phyloP scores from a whole-genome alignment of 441 rosid species.

The Mallotus repandus region DNA sequence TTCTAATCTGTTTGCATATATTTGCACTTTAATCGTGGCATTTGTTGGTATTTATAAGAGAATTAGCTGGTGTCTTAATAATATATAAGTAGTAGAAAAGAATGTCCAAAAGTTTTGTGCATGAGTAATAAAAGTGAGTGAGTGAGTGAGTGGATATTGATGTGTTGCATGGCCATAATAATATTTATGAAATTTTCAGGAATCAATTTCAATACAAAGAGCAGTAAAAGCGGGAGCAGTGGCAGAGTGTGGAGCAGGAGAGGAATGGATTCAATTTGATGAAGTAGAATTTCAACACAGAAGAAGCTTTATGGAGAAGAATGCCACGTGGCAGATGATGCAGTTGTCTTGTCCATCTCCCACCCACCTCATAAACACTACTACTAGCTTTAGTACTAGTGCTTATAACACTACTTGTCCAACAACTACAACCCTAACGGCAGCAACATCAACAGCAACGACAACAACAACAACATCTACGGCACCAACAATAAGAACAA shows the following conservation, averaged over 20 bases:
- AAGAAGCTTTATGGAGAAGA: slow-evolving; percentile 47
- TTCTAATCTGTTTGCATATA: background rate
- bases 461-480: slow-evolving; percentile 12
- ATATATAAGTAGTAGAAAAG: background rate
- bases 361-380: slow-evolving; percentile 45
- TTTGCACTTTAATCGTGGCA: background rate
- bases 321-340: slow-evolving; percentile 77
- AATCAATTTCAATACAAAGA: slow-evolving; percentile 36
- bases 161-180: background rate
- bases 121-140: background rate
- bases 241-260: slow-evolving; percentile 33
- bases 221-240: slow-evolving; percentile 30
- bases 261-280: slow-evolving; percentile 49
- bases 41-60: background rate
- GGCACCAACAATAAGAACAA: slow-evolving; percentile 24
- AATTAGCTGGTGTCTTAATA: background rate
- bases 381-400: slow-evolving; percentile 17
- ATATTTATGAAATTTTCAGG: slow-evolving; percentile 35
- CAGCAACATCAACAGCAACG: slow-evolving; percentile 5
- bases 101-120: background rate
- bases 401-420: background rate
- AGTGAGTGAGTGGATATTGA: too few relatives aligned
- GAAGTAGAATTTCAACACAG: slow-evolving; percentile 49
- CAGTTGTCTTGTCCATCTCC: slow-evolving; percentile 50
- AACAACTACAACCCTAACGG: slow-evolving; percentile 20